Conservation (phyloP, 225 moss, liverwort and hornwort species). For the Pseudoscleropodium purum region DNA sequence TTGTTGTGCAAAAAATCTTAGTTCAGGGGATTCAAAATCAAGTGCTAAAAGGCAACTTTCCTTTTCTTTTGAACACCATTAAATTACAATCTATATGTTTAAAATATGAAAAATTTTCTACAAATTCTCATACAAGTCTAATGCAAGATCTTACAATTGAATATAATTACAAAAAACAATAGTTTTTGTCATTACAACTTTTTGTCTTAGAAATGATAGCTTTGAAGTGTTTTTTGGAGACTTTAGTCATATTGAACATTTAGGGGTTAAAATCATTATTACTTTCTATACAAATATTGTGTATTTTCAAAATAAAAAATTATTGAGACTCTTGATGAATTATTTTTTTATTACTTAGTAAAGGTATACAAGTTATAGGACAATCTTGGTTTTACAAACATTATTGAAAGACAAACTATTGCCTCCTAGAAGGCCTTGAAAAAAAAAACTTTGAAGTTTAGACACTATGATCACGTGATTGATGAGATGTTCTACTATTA, state of each 20-base stretch:
- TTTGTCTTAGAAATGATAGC: not conserved
- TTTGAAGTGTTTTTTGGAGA: not conserved
- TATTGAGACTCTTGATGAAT: not conserved
- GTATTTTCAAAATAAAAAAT: not conserved
- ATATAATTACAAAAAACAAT: not conserved
- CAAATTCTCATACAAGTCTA: not conserved
- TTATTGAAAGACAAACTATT: not conserved
- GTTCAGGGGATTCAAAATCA: fast-evolving
- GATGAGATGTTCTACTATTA: not conserved
- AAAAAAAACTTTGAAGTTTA: not conserved
- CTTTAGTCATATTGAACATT: not conserved
- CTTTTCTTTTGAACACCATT: not conserved
- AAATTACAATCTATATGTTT: not conserved
- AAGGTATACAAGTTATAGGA: not conserved
- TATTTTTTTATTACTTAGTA: not conserved
- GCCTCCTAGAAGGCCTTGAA: not conserved
- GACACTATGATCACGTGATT: no score
- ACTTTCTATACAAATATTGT: not conserved
- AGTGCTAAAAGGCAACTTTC: not conserved
- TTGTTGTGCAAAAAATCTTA: not conserved
- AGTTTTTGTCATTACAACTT: not conserved
- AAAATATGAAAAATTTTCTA: not conserved
- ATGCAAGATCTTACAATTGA: not conserved
- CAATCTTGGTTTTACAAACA: not conserved
- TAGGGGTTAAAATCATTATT: not conserved